Conservation (phyloP, 192 early-diverging fungal genomes). For the Entophlyctis luteolus region DNA sequence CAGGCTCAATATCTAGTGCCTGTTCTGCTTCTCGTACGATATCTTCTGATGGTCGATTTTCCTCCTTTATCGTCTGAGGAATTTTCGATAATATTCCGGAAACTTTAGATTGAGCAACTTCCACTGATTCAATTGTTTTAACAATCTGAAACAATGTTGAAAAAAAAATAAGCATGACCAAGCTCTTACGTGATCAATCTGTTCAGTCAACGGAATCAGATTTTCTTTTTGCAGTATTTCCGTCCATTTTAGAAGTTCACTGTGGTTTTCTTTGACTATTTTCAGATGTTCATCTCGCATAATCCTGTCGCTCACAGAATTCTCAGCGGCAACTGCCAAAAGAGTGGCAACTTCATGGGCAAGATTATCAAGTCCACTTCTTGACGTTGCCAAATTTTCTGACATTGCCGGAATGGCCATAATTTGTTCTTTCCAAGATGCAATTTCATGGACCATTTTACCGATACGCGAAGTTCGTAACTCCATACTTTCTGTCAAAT, state of each 20-base stretch:
- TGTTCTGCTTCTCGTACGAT: not conserved
- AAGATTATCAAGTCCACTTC: not conserved
- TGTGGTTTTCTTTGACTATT: not conserved
- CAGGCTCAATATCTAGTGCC: not conserved
- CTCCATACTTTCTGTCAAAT: slow-evolving; percentile 42
- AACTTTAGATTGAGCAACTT: too few species aligned
- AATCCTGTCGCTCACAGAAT: not conserved
- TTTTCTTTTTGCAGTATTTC: too few species aligned
- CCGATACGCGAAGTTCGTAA: slow-evolving; percentile 45
- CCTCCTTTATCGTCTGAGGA: too few species aligned
- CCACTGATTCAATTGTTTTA: too few species aligned
- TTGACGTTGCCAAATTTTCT: too few species aligned
- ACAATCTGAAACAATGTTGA: too few species aligned
- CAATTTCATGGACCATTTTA: slow-evolving; percentile 44
- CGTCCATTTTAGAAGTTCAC: not conserved
- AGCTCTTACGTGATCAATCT: too few species aligned
- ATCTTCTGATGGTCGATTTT: too few species aligned
- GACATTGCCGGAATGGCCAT: too few species aligned
- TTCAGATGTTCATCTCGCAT: not conserved
- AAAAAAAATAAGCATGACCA: too few species aligned
- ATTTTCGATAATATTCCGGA: too few species aligned
- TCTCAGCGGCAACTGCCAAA: slow-evolving; percentile 9
- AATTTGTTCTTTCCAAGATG: not conserved
- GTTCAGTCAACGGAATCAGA: too few species aligned
- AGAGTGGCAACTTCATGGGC: not conserved